Base-by-base conservation (phyloP, 2,329 filamentous ascomycete species). In the Rutstroemia sydowiana region DNA sequence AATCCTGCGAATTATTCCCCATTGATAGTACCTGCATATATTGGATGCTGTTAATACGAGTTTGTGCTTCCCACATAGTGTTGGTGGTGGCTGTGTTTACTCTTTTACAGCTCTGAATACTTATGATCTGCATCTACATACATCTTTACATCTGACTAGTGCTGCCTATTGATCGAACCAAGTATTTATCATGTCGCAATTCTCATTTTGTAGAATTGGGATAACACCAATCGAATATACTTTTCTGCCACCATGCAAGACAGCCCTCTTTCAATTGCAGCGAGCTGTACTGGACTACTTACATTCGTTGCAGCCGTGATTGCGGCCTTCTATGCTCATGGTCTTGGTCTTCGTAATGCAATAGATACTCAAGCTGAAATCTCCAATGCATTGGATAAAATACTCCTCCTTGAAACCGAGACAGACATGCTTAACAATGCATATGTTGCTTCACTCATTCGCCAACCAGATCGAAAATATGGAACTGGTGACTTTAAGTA, bases 341-440 rank as follows among this genome's bases (percentile, higher is more conserved):
- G 52, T 11, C 48, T 56, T 11, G 55, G 52, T 45, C 52, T 60
- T 28, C 46, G 53, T 39, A 55, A 53, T 53, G 55, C 57, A 42
- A 56, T 58, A 32, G 57, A 60, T 43, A 59, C 58, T n/a, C 53
- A 57, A 32, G 55, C 53, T 14, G 58, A 59, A 37, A 42, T 60
- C 13, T 54, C 58, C 0, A 53, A 37, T 32, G 55, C 55, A n/a
- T 41, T 59, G n/a, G 57, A 60, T 20, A 55, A 60, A 44, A 56
- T 57, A 21, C 54, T 56, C 10, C 52, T 57, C 45, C 53, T 60
- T 21, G 55, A 59, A 43, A 59, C 57, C 13, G 55, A 59, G 21
- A 60, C 58, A 3, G 48, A 54, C 28, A 59, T 60, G 58, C 39
- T 57, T n/a, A 59, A 60, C 20, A 60, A 57, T 37, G 55, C 57